Evolutionary conservation across 2,329 filamentous ascomycete species (phyloP).

Genomic region (Simplicillium sp.): DNA sequence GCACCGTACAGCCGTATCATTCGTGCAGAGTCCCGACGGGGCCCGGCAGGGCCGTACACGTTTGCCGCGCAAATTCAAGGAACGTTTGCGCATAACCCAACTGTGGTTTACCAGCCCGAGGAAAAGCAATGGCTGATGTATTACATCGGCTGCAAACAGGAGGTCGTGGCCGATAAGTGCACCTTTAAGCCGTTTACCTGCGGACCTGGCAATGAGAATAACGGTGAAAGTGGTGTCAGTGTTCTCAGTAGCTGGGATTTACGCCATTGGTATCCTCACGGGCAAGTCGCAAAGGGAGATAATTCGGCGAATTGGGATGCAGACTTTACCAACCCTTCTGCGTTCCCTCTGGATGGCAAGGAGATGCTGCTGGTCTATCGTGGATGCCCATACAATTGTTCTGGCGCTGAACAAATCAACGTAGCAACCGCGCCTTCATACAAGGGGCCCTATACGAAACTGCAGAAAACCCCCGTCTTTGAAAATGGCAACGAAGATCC

Average conservation of each 20-base stretch:
- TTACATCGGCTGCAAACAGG: constrained; percentile 25
- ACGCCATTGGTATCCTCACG: constrained; percentile 8
- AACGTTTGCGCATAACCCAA: constrained; percentile 37
- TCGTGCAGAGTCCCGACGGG: constrained; percentile 31
- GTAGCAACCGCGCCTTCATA: constrained; percentile 8
- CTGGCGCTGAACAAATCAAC: constrained; percentile 10
- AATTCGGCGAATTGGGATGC: constrained; percentile 10
- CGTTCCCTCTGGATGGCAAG: constrained; percentile 21
- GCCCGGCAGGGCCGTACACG: constrained; percentile 32
- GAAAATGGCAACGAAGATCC: constrained; percentile 16
- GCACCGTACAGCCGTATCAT: constrained; percentile 33
- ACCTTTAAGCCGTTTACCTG: constrained; percentile 8
- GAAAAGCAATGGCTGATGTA: constrained; percentile 35
- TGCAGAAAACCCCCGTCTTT: constrained; percentile 11
- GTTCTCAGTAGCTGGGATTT: constrained; percentile 13
- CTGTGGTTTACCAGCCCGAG: constrained; percentile 30
- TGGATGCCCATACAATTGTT: constrained; percentile 10
- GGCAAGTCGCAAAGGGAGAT: constrained; percentile 10
- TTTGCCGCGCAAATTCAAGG: constrained; percentile 28
- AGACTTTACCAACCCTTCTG: constrained; percentile 31
- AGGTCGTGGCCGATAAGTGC: constrained; percentile 5
- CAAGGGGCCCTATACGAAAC: constrained; percentile 9
- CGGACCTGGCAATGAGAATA: constrained; percentile 11
- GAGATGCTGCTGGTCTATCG: constrained; percentile 12
- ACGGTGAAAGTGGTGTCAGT: constrained; percentile 17